Evolutionary conservation across 164 flowering plant species (phyloP), one percentile per base, ranked within the genome.

Genomic region (Litsea cubeba): DNA sequence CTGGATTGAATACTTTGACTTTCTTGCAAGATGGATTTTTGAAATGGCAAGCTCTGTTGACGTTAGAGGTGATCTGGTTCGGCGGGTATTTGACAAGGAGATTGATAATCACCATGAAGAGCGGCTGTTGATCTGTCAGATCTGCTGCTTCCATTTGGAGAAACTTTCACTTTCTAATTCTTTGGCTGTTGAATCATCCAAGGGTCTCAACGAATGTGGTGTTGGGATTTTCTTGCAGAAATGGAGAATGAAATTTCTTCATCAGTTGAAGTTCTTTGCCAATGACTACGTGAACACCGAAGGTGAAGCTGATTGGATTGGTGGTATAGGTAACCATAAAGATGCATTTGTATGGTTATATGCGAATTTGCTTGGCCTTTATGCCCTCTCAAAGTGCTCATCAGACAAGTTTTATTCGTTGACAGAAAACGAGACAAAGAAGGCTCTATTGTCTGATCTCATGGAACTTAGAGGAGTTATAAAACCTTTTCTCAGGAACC

Each of bases 81-180:
- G 93, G 76, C 91, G 85, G 73, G 91, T 95, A 65, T 95, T 95
- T 79, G 99, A 95, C 86, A 95, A 93, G 82, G 99, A 95, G 81
- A 90, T 95, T 26, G 99, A 95, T 70, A 95, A 95, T 77, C 94
- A 90, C 80, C 98, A 95, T 72, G 99, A 95, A 81, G 99, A 95
- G 76, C 92, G 88, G 79, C 80, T 95, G 70, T 60, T 93, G 71
- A 80, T 93, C 70, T 79, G 91, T 77, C 99, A 95, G 80, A 79
- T 92, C 12, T 89, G 98, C 79, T 95, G 98, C 76, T 87, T 71
- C 63, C 91, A 92, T 69, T 62, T 95, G 82, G 91, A 90, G 83
- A 89, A 83, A 80, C 83, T 93, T 64, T 79, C 84, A n/a, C 25
- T 75, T 62, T 76, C 77, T 24, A 76, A 76, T 71, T 77, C 84